Conservation (phyloP, 2,329 filamentous ascomycete genomes). For the Annulohypoxylon truncatum region DNA sequence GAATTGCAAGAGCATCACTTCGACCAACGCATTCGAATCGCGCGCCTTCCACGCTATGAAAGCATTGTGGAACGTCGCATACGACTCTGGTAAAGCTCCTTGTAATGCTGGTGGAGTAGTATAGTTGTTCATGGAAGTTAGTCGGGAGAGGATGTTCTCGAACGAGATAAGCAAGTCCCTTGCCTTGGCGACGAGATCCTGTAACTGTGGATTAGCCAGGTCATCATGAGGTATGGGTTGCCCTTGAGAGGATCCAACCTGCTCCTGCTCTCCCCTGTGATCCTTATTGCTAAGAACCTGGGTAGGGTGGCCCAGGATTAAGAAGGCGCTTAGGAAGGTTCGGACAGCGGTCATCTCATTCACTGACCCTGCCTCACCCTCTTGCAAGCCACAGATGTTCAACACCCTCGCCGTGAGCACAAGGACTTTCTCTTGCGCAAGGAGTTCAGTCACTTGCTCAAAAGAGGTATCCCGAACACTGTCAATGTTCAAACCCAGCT, state of each 20-base stretch:
- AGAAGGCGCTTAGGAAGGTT: conserved; percentile 82
- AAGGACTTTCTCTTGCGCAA: conserved; percentile 75
- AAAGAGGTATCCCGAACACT: conserved; percentile 77
- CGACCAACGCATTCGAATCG: conserved; percentile 80
- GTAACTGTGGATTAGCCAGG: conserved; percentile 70
- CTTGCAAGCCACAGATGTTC: conserved; percentile 75
- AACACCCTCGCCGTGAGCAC: conserved; percentile 74
- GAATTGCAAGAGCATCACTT: conserved; percentile 88
- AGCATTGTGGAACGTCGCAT: conserved; percentile 79
- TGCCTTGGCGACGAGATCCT: conserved; percentile 81
- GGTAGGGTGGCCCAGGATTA: conserved; percentile 82
- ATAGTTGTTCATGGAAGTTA: conserved; percentile 74
- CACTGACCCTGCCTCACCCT: conserved; percentile 71
- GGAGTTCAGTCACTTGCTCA: conserved; percentile 76
- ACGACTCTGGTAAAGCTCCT: conserved; percentile 73
- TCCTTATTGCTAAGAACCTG: conserved; percentile 82
- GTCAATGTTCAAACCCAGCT: conserved; percentile 76
- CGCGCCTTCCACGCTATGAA: conserved; percentile 88
- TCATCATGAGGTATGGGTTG: conserved; percentile 62
- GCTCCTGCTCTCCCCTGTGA: conserved; percentile 68
- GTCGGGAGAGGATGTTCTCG: conserved; percentile 75
- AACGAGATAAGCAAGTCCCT: conserved; percentile 82
- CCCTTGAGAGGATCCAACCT: conserved; percentile 59
- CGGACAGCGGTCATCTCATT: conserved; percentile 77
- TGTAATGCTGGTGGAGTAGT: conserved; percentile 71